Percentiles rank a stretch among this genome's conserved stretches.
These are phyloP conservation scores for Polytrichum formosum DNA, from an alignment of 225 moss, liverwort and hornwort genomes.

Conservation along the genomic window DNA sequence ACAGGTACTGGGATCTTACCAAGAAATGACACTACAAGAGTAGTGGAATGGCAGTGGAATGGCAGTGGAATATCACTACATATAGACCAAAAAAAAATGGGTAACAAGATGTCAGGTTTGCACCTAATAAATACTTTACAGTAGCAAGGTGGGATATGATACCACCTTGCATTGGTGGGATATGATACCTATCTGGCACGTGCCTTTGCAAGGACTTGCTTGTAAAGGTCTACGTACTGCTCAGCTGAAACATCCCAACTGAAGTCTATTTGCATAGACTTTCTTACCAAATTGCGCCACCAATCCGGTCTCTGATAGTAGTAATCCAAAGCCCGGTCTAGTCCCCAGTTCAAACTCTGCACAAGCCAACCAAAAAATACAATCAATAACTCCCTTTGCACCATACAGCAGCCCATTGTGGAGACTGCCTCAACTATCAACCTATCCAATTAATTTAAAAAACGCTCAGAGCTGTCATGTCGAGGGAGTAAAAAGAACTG, in stretches of 20 bases:
- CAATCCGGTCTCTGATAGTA: constrained; percentile 54
- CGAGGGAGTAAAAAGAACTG: too few relatives aligned
- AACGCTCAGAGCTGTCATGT: too few relatives aligned
- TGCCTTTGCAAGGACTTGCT: constrained; percentile 71
- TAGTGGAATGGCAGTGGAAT: too few relatives aligned
- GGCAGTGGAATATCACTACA: neutral
- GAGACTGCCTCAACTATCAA: too few relatives aligned
- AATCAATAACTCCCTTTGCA: neutral
- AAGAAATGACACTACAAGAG: too few relatives aligned
- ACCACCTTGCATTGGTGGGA: neutral
- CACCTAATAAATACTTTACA: neutral
- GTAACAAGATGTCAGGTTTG: neutral
- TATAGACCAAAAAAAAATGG: neutral
- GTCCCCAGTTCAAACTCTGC: constrained; percentile 91
- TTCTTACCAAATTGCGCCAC: constrained; percentile 81
- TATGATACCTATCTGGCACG: constrained; percentile 17
- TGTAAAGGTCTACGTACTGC: constrained; percentile 76
- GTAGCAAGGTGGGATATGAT: neutral
- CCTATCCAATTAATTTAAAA: too few relatives aligned
- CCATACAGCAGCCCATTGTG: too few relatives aligned
- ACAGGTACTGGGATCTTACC: too few relatives aligned
- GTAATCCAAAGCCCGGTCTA: constrained; percentile 79
- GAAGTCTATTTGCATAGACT: constrained; percentile 78
- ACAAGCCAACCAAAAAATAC: constrained; percentile 3
- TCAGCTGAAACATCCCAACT: constrained; percentile 89